Evolutionary conservation across 805 yeast species (phyloP).

Genomic region (Myxozyma kluyveri): DNA sequence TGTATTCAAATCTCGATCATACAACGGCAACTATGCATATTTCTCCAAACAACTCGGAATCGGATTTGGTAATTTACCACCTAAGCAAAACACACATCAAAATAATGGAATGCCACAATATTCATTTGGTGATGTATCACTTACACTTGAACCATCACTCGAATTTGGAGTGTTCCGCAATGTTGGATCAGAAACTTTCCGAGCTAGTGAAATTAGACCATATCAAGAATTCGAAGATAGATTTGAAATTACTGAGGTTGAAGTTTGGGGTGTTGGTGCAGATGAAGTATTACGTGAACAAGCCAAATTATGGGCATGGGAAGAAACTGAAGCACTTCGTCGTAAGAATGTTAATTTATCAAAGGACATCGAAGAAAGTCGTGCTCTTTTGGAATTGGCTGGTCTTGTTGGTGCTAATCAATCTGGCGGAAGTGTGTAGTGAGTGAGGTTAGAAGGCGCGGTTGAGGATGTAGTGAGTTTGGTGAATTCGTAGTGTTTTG

Average conservation of each 20-base stretch:
- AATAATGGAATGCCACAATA: constrained; percentile 38
- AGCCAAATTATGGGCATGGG: constrained; percentile 83
- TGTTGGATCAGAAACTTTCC: constrained; percentile 46
- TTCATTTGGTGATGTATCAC: constrained; percentile 70
- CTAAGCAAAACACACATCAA: constrained; percentile 37
- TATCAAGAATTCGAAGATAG: constrained; percentile 59
- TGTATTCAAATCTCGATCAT: constrained; percentile 44
- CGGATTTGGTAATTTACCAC: constrained; percentile 75
- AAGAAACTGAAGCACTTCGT: constrained; percentile 76
- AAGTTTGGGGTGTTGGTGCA: constrained; percentile 91
- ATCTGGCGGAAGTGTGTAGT: constrained; percentile 48
- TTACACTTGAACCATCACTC: constrained; percentile 71
- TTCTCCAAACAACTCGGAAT: constrained; percentile 77
- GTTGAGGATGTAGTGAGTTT: too few species aligned
- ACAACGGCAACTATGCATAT: constrained; percentile 49
- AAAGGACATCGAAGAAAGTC: constrained; percentile 53
- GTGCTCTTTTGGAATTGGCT: constrained; percentile 81
- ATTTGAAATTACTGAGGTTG: constrained; percentile 69
- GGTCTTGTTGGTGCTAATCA: constrained; percentile 50
- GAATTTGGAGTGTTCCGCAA: constrained; percentile 82
- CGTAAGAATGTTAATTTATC: constrained; percentile 67
- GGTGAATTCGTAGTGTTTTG: too few species aligned
- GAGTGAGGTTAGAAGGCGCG: neutral
- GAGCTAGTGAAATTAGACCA: constrained; percentile 40
- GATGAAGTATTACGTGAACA: constrained; percentile 75